Conservation (phyloP, 2,329 filamentous ascomycete species). For the Monilinia laxa region DNA sequence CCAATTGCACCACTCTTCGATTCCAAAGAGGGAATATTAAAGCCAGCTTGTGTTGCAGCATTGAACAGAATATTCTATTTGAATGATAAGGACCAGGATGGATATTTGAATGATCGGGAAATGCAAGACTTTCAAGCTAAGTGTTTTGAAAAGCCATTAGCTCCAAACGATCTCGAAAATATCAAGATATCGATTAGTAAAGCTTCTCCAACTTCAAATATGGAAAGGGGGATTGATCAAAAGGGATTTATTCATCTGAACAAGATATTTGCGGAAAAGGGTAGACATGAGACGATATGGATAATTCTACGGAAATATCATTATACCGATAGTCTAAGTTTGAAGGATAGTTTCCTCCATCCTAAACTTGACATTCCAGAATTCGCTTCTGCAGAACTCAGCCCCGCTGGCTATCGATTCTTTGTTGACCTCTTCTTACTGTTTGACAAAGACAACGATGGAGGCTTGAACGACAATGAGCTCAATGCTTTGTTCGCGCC, state of each 20-base stretch:
- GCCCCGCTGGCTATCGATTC: constrained; percentile 91
- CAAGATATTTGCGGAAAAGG: constrained; percentile 95
- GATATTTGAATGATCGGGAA: constrained; percentile 84
- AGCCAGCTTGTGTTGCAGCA: constrained; percentile 84
- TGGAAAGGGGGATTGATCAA: constrained; percentile 73
- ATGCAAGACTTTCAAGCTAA: constrained; percentile 87
- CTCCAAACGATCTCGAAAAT: constrained; percentile 77
- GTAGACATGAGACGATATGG: constrained; percentile 97
- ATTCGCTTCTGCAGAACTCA: constrained; percentile 88
- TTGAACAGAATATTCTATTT: constrained; percentile 91
- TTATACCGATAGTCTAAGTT: constrained; percentile 90
- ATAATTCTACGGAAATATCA: constrained; percentile 92
- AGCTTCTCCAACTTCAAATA: constrained; percentile 59
- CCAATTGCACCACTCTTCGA: constrained; percentile 96
- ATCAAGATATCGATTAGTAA: constrained; percentile 87
- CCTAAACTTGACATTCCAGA: constrained; percentile 94
- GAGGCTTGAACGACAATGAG: constrained; percentile 83
- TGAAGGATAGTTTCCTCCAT: constrained; percentile 87
- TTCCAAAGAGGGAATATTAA: constrained; percentile 85
- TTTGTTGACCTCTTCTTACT: constrained; percentile 95
- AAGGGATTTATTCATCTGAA: constrained; percentile 86
- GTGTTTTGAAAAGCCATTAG: constrained; percentile 86
- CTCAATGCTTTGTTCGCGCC: constrained; percentile 85
- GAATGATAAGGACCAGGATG: constrained; percentile 94
- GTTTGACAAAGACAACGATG: constrained; percentile 97